Conservation (phyloP, 2,329 filamentous ascomycete genomes). For the Venturia effusa region DNA sequence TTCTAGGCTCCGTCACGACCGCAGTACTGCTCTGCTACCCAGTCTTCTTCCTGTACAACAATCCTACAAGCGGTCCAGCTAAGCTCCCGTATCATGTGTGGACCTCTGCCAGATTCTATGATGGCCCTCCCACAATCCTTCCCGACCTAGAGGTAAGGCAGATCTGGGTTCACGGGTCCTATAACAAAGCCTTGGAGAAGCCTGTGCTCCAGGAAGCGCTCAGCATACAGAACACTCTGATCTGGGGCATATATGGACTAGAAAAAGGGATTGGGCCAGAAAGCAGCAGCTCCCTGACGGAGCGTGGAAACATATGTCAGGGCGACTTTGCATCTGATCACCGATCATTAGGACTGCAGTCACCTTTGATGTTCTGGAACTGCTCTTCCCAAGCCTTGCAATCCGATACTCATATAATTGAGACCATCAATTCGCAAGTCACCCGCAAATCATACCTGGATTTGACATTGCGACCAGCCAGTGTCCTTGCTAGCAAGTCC, state of each 20-base stretch:
- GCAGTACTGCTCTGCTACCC: slow-evolving; percentile 63
- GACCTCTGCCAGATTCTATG: slow-evolving; percentile 60
- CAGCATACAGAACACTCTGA: slow-evolving; percentile 57
- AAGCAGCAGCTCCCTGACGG: background rate
- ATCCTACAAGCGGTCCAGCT: slow-evolving; percentile 59
- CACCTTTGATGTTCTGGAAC: slow-evolving; percentile 73
- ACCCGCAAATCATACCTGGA: slow-evolving; percentile 57
- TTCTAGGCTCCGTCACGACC: slow-evolving; percentile 62
- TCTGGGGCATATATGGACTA: slow-evolving; percentile 23
- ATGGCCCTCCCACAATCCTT: slow-evolving; percentile 37
- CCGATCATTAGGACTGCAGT: slow-evolving; percentile 64
- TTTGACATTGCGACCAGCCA: slow-evolving; percentile 63
- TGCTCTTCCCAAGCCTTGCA: slow-evolving; percentile 50
- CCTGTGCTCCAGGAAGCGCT: slow-evolving; percentile 56
- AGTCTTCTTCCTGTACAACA: slow-evolving; percentile 63
- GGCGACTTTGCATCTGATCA: background rate
- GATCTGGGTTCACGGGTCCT: slow-evolving; percentile 70
- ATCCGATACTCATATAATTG: slow-evolving; percentile 51
- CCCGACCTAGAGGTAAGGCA: slow-evolving; percentile 74
- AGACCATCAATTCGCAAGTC: slow-evolving; percentile 57
- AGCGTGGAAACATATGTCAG: background rate
- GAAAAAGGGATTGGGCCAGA: background rate
- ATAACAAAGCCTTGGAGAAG: slow-evolving; percentile 63
- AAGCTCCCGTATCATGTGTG: slow-evolving; percentile 70
- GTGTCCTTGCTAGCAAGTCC: slow-evolving; percentile 71